phyloP scores from a whole-genome alignment of 495 filamentous ascomycete species.

The Lophiotrema nucula region DNA sequence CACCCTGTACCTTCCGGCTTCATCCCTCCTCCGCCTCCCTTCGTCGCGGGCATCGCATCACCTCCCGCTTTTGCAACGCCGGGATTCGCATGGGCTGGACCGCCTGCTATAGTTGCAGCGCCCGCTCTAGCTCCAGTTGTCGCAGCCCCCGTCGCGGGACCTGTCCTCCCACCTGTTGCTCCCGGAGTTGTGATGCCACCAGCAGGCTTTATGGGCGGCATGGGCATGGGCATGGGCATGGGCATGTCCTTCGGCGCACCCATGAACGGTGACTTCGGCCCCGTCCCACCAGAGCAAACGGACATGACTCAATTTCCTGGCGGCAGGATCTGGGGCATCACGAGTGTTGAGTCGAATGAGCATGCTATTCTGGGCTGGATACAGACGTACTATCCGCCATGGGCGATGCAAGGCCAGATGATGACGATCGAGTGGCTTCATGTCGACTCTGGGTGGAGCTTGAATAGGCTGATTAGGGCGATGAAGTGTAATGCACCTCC shows the following conservation, averaged over 20 bases:
- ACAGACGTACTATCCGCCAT: not conserved
- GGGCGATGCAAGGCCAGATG: not conserved
- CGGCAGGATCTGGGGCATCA: conserved; percentile 1
- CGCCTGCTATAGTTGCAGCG: no score
- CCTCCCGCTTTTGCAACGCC: not conserved
- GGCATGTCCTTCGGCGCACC: not conserved
- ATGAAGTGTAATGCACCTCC: not conserved
- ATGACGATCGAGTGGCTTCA: conserved; percentile 10
- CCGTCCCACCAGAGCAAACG: not conserved
- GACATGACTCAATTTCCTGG: conserved; percentile 1
- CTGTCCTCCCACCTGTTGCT: not conserved
- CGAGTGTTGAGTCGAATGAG: not conserved
- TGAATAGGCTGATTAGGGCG: conserved; percentile 13
- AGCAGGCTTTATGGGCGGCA: not conserved
- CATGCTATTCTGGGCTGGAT: not conserved
- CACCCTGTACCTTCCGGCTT: not conserved
- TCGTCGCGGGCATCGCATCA: not conserved
- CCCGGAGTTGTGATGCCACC: not conserved
- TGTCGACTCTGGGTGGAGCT: not conserved
- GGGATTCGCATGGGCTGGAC: not conserved
- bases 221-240: not conserved
- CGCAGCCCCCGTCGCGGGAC: no score
- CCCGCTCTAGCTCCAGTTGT: no score
- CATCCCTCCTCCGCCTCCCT: not conserved
- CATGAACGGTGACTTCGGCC: not conserved